phyloP scores from a whole-genome alignment of 2,329 filamentous ascomycete species.

The Apiospora phragmitis region DNA sequence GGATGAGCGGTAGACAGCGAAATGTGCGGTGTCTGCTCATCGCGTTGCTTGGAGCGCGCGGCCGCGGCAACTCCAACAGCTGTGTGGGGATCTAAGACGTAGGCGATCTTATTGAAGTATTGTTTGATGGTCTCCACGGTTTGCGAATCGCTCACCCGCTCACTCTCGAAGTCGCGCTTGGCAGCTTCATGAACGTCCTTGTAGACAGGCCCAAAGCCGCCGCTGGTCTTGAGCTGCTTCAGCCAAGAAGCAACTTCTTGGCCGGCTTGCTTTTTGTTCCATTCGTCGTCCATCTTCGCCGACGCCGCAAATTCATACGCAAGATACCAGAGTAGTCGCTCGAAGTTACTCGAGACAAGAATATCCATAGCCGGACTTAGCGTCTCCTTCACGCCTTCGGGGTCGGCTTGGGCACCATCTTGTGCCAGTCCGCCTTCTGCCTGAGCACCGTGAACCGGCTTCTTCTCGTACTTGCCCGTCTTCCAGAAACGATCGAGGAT shows the following conservation, averaged over 20 bases:
- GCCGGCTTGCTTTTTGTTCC: conserved; percentile 69
- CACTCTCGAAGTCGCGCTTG: conserved; percentile 76
- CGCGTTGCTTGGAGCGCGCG: conserved; percentile 63
- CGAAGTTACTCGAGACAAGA: conserved; percentile 93
- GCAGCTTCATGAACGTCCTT: conserved; percentile 70
- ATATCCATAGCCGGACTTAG: conserved; percentile 97
- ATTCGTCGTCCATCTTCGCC: conserved; percentile 63
- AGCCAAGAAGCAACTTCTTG: conserved; percentile 80
- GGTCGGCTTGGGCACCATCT: conserved; percentile 63
- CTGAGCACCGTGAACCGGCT: conserved; percentile 58
- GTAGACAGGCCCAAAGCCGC: conserved; percentile 79
- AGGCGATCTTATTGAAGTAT: conserved; percentile 53
- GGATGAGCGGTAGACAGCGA: conserved; percentile 92
- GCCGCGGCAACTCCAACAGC: conserved; percentile 84
- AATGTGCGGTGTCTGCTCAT: conserved; percentile 65
- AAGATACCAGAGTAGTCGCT: conserved; percentile 91
- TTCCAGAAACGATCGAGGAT: conserved; percentile 96
- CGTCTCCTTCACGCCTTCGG: conserved; percentile 83
- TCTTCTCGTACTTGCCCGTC: conserved; percentile 86
- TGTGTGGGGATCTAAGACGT: conserved; percentile 90
- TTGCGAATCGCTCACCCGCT: conserved; percentile 67
- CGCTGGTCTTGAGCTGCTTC: conserved; percentile 73
- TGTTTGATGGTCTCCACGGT: conserved; percentile 67
- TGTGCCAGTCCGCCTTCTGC: conserved; percentile 65
- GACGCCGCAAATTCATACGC: conserved; percentile 68